Percentiles rank a stretch among this genome's conserved stretches.
Conservation (phyloP, 179 eudicot species). For the Sideroxylon spinosum region DNA sequence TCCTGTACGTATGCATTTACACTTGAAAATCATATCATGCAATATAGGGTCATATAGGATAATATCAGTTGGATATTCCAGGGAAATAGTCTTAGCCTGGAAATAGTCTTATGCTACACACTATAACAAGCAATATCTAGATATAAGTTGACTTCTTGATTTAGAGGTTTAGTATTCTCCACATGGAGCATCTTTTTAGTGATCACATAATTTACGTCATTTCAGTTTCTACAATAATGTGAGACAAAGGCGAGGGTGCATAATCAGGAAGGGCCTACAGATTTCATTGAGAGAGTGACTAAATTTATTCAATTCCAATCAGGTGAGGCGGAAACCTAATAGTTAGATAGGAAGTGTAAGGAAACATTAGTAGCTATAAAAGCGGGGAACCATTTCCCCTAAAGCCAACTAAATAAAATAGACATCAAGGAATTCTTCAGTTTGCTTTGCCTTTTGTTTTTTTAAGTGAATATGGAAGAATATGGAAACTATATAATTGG, state of each 20-base stretch:
- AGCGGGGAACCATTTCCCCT: background rate
- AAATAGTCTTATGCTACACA: background rate
- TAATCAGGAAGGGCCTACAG: background rate
- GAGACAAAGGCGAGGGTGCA: background rate
- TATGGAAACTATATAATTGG: no score
- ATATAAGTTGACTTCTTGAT: background rate
- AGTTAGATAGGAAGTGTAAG: background rate
- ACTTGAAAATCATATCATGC: no score
- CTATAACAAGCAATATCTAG: background rate
- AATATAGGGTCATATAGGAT: no score
- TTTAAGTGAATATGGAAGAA: no score
- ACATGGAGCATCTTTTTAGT: no score
- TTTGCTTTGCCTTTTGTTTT: no score
- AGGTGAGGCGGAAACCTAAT: background rate
- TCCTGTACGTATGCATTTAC: no score
- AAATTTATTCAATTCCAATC: background rate
- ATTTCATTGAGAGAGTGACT: background rate
- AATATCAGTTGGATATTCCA: background rate
- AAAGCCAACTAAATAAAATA: no score
- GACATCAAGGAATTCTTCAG: no score
- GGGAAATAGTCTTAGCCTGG: background rate
- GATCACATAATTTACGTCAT: no score
- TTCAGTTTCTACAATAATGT: no score
- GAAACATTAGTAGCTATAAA: background rate
- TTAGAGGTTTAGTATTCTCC: no score